Evolutionary conservation across 768 basidiomycete genomes (phyloP).

Genomic region (Suillus americanus): DNA sequence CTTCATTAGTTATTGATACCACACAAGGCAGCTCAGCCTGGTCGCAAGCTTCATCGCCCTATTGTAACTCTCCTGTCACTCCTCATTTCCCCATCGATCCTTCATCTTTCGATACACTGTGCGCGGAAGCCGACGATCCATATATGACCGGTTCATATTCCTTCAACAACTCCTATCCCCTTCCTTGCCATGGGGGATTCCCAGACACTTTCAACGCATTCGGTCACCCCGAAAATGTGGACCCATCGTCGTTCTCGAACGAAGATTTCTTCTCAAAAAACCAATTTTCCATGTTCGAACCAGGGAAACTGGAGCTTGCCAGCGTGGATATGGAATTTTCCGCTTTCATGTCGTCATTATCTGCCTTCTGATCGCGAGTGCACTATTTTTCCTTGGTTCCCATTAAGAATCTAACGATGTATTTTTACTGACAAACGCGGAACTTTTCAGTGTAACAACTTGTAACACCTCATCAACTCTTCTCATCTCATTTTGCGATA

Average conservation of each 20-base stretch:
- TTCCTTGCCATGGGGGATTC: constrained; percentile 20
- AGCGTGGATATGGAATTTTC: constrained; percentile 27
- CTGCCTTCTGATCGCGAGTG: constrained; percentile 27
- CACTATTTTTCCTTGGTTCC: constrained; percentile 9
- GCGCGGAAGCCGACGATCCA: constrained; percentile 20
- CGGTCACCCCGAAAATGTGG: constrained; percentile 10
- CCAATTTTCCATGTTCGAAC: constrained; percentile 22
- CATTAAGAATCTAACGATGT: constrained; percentile 17
- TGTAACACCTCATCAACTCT: not conserved
- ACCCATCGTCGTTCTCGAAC: constrained; percentile 14
- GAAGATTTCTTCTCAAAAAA: constrained; percentile 28
- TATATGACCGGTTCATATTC: constrained; percentile 22
- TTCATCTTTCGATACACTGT: constrained; percentile 21
- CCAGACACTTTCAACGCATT: constrained; percentile 21
- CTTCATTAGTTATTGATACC: constrained; percentile 41
- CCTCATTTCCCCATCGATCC: constrained; percentile 37
- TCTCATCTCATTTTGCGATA: constrained; percentile 3
- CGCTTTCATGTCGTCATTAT: constrained; percentile 31
- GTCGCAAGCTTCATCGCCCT: constrained; percentile 43
- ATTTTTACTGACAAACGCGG: constrained; percentile 25
- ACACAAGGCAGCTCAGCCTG: constrained; percentile 36
- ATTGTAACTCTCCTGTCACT: constrained; percentile 44
- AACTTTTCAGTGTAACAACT: constrained; percentile 14
- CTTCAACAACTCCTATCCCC: constrained; percentile 12
- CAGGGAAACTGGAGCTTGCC: constrained; percentile 21